Percentiles rank a stretch among this genome's conserved stretches.
These are phyloP conservation scores for Aspergillus sergii DNA, from an alignment of 2,329 filamentous ascomycete genomes.

Conservation along the genomic window DNA sequence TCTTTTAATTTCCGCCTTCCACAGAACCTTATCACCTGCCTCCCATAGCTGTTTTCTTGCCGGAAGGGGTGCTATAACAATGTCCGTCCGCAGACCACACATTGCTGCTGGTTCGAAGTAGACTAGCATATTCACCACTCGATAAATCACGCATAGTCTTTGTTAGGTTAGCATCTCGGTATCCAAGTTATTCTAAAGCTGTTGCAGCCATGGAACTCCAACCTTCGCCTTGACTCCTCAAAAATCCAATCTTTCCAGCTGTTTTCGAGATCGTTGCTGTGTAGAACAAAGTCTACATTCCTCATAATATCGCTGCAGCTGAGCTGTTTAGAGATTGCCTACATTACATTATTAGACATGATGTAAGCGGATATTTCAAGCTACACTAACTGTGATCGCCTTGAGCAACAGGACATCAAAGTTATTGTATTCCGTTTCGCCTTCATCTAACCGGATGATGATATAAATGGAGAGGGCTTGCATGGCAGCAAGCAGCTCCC, in stretches of 20 bases:
- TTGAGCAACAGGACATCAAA: conserved; percentile 40
- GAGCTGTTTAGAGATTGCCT: background rate
- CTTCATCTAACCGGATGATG: conserved; percentile 47
- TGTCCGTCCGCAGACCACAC: conserved; percentile 38
- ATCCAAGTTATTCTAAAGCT: too few species aligned
- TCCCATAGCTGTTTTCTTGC: conserved; percentile 50
- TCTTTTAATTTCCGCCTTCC: conserved; percentile 37
- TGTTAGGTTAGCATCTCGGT: background rate
- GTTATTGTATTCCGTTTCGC: conserved; percentile 48
- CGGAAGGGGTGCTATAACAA: conserved; percentile 48
- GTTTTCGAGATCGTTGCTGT: background rate
- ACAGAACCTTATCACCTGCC: conserved; percentile 37
- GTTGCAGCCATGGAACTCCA: too few species aligned
- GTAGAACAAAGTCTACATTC: too few species aligned
- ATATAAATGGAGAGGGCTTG: conserved; percentile 51
- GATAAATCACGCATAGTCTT: conserved; percentile 45
- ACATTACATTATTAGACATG: background rate
- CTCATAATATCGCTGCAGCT: background rate
- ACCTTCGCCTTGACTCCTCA: conserved; percentile 5
- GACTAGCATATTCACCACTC: conserved; percentile 46
- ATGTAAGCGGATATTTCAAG: background rate
- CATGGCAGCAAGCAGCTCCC: conserved; percentile 46
- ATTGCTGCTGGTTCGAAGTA: conserved; percentile 45
- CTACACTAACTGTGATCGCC: background rate
- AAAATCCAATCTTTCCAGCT: conserved; percentile 3